Percentiles rank a stretch among this genome's conserved stretches.
Evolutionary conservation across 2,329 filamentous ascomycete species (phyloP).

Genomic region (Ophiostoma montium): DNA sequence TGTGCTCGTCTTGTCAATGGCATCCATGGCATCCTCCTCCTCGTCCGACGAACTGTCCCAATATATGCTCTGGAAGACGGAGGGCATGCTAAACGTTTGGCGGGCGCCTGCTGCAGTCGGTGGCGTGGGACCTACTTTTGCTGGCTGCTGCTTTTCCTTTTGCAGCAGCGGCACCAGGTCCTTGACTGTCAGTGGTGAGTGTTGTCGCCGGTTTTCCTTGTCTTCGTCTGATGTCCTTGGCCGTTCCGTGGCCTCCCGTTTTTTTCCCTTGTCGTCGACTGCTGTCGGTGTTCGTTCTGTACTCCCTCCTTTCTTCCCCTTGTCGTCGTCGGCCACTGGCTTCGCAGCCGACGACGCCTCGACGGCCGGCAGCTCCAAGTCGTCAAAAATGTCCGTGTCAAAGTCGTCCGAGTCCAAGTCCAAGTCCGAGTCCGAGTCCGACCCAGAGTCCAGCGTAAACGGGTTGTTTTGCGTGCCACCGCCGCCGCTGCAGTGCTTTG

Average conservation of each 20-base stretch:
- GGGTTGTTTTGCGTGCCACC: constrained; percentile 4
- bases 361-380: constrained; percentile 2
- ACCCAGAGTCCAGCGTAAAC: constrained; percentile 4
- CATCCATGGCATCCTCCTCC: not conserved
- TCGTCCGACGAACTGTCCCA: not conserved
- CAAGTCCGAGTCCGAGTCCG: not conserved
- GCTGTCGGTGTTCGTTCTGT: too few relatives aligned
- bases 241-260: too few relatives aligned
- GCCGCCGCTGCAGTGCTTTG: not conserved
- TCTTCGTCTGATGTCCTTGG: not conserved
- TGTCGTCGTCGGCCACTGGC: not conserved
- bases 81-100: not conserved
- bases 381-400: constrained; percentile 12
- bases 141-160: not conserved
- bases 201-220: not conserved
- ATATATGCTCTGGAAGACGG: not conserved
- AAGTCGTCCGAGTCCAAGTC: constrained; percentile 7
- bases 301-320: too few relatives aligned
- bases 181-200: not conserved
- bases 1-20: not conserved
- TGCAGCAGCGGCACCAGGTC: not conserved
- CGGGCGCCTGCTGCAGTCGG: too few relatives aligned
- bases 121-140: not conserved
- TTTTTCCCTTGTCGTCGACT: not conserved
- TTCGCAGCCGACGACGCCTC: not conserved